Conservation (phyloP, 805 yeast genomes). For the Scheffersomyces stipitis region DNA sequence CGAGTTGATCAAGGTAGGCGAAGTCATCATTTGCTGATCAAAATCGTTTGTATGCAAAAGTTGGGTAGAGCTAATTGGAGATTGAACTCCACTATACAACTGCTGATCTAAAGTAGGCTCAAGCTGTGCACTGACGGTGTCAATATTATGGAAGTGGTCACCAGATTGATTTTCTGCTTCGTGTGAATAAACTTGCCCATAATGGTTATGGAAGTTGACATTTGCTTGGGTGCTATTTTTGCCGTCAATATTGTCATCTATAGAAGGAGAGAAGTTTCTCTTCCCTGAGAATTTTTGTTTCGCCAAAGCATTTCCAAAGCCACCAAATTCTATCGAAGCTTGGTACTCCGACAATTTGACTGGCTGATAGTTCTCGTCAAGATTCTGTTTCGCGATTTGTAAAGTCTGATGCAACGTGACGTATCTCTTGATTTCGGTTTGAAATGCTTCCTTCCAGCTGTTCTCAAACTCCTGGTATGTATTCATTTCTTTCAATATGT, state of each 20-base stretch:
- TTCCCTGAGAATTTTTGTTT: conserved; percentile 9
- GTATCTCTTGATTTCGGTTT: conserved; percentile 28
- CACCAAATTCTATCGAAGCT: conserved; percentile 42
- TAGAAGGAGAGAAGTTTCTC: conserved; percentile 13
- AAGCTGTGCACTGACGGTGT: too few relatives aligned
- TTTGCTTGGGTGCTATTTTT: conserved; percentile 1
- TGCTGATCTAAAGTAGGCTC: conserved; percentile 3
- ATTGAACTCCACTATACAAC: background rate
- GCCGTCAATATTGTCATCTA: conserved; percentile 5
- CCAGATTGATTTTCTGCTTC: conserved; percentile 3
- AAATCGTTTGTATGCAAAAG: background rate
- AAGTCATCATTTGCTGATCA: background rate
- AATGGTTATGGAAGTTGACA: conserved; percentile 10
- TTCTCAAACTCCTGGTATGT: conserved; percentile 23
- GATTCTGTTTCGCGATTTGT: conserved; percentile 25
- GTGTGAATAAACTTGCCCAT: conserved; percentile 17
- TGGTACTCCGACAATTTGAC: conserved; percentile 31
- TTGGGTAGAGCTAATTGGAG: background rate
- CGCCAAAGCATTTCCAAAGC: conserved; percentile 28
- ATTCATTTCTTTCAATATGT: conserved; percentile 27
- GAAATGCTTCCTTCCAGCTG: conserved; percentile 31
- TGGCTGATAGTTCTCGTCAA: conserved; percentile 30
- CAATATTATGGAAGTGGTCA: too few relatives aligned
- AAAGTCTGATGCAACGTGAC: conserved; percentile 24
- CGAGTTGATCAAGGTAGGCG: background rate